Percentiles rank a stretch among this genome's conserved stretches.
phyloP scores from a whole-genome alignment of 352 stramenopile genomes.

The Phytophthora pinifolia region DNA sequence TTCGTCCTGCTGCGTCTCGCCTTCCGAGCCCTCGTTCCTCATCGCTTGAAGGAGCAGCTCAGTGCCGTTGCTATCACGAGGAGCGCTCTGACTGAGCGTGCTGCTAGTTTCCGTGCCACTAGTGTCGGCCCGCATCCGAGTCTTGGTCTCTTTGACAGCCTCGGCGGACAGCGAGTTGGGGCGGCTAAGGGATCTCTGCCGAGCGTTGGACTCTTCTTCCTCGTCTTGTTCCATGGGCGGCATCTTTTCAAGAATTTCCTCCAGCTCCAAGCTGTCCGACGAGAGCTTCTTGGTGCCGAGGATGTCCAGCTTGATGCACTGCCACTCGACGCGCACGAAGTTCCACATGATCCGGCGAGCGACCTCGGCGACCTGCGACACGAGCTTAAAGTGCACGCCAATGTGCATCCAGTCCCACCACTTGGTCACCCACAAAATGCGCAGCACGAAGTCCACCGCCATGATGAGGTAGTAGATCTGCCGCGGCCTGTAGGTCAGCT shows the following conservation, averaged over 20 bases:
- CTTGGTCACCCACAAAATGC: conserved; percentile 95
- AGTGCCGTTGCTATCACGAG: conserved; percentile 7
- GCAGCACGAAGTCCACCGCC: conserved; percentile 90
- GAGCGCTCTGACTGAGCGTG: conserved; percentile 19
- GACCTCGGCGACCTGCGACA: conserved; percentile 91
- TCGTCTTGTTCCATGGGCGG: conserved; percentile 49
- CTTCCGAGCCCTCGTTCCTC: conserved; percentile 6
- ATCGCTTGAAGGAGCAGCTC: conserved; percentile 17
- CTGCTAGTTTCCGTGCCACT: conserved; percentile 27
- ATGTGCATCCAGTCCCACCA: conserved; percentile 81
- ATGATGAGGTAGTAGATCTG: conserved; percentile 93
- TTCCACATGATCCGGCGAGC: conserved; percentile 93
- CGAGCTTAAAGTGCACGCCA: conserved; percentile 79
- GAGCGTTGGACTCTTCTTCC: conserved; percentile 22
- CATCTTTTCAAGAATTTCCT: conserved; percentile 50
- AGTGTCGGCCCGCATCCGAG: conserved; percentile 15
- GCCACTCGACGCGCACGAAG: conserved; percentile 92
- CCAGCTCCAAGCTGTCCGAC: conserved; percentile 43
- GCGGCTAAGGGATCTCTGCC: conserved; percentile 21
- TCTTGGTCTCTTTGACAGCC: conserved; percentile 11
- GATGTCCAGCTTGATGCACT: conserved; percentile 85
- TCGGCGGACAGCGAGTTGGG: conserved; percentile 23
- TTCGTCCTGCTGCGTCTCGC: conserved; percentile 12
- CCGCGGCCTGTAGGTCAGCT: conserved; percentile 58
- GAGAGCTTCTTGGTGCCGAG: conserved; percentile 60